These are phyloP conservation scores for Aspergillus pseudotamarii DNA, from an alignment of 2,329 filamentous ascomycete species.

Conservation along the genomic window DNA sequence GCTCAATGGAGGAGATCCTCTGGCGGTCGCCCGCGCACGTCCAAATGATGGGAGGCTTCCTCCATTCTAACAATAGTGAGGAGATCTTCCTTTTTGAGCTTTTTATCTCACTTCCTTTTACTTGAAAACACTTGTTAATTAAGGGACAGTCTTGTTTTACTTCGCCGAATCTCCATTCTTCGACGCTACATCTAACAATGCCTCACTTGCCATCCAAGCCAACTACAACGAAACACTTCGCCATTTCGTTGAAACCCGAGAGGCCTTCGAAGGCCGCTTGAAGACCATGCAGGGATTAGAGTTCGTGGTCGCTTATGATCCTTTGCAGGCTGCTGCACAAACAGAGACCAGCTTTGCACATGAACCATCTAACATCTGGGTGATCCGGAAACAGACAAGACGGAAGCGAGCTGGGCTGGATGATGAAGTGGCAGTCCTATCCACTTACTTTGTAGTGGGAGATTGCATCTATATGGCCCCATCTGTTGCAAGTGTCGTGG, in stretches of 20 bases:
- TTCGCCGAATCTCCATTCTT: conserved; percentile 67
- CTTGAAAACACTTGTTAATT: background rate
- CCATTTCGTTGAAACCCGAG: conserved; percentile 56
- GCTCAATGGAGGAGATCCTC: conserved; percentile 47
- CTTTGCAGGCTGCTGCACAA: conserved; percentile 51
- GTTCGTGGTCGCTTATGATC: conserved; percentile 62
- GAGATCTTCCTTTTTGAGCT: background rate
- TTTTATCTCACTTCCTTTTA: background rate
- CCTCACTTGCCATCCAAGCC: conserved; percentile 56
- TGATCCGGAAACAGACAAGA: conserved; percentile 62
- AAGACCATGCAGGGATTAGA: conserved; percentile 60
- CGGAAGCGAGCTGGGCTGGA: conserved; percentile 46
- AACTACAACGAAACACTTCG: conserved; percentile 53
- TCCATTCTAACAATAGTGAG: conserved; percentile 50
- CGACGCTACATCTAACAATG: conserved; percentile 63
- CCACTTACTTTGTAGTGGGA: conserved; percentile 64
- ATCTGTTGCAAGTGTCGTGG: conserved; percentile 60
- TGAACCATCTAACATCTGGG: conserved; percentile 58
- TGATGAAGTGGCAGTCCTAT: conserved; percentile 57
- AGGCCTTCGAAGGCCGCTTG: conserved; percentile 58
- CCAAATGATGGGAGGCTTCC: conserved; percentile 49
- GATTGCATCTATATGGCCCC: conserved; percentile 65
- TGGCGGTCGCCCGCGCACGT: conserved; percentile 50
- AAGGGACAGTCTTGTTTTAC: conserved; percentile 58
- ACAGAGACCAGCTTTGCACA: conserved; percentile 44